These are phyloP conservation scores for Xylariaceae sp. DNA, from an alignment of 2,329 filamentous ascomycete species.

Conservation along the genomic window DNA sequence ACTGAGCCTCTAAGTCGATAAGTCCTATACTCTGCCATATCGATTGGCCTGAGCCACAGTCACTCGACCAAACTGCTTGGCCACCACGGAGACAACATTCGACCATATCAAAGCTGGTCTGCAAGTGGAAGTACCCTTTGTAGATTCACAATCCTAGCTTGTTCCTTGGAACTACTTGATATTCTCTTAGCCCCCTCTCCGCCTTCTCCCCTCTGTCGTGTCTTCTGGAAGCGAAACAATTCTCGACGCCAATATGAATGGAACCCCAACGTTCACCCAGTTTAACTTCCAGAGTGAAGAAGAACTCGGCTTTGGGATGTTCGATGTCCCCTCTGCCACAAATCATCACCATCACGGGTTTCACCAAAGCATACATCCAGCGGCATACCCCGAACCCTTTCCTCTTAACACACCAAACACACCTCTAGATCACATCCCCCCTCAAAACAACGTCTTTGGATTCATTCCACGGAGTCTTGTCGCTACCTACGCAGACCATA, in stretches of 20 bases:
- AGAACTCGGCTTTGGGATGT: constrained; percentile 20
- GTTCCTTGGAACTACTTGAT: neutral
- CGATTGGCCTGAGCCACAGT: constrained; percentile 6
- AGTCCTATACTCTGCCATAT: constrained; percentile 4
- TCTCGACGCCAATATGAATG: constrained; percentile 23
- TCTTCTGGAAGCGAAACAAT: neutral
- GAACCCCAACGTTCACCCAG: constrained; percentile 20
- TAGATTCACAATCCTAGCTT: neutral
- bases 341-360: constrained; percentile 13
- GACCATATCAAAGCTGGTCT: neutral
- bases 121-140: neutral
- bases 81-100: constrained; percentile 7
- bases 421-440: constrained; percentile 10
- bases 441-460: constrained; percentile 6
- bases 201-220: neutral
- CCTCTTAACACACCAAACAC: constrained; percentile 14
- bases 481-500: constrained; percentile 12
- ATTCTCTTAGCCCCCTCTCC: neutral
- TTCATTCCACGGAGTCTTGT: constrained; percentile 8
- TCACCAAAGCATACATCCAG: constrained; percentile 12
- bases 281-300: constrained; percentile 22
- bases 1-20: constrained; percentile 8
- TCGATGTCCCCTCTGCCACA: constrained; percentile 14
- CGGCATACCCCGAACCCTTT: constrained; percentile 11
- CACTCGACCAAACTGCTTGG: constrained; percentile 4